Evolutionary conservation across 345 rosid genomes (phyloP).

Genomic region (Lumnitzera racemosa): DNA sequence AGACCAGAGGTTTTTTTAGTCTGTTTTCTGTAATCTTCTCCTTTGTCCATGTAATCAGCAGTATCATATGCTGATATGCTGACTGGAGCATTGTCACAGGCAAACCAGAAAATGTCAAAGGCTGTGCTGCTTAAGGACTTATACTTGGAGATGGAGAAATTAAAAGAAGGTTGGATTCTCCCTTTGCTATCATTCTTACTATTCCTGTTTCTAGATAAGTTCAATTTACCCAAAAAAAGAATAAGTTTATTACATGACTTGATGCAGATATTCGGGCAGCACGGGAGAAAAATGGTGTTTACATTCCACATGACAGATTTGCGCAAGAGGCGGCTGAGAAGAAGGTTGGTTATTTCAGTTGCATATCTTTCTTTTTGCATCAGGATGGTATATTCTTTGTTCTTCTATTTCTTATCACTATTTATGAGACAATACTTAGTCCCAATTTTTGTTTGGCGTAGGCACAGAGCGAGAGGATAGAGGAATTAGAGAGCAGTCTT

Average conservation of each 20-base stretch:
- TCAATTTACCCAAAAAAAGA: no score
- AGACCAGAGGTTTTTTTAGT: constrained; percentile 72
- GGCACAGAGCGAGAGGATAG: constrained; percentile 71
- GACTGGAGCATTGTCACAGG: constrained; percentile 35
- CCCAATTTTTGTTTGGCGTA: constrained; percentile 17
- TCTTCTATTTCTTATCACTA: not conserved
- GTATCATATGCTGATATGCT: no score
- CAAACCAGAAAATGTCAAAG: constrained; percentile 85
- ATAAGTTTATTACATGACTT: not conserved
- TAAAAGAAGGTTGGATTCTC: constrained; percentile 71
- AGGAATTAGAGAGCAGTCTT: constrained; percentile 68
- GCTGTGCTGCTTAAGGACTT: constrained; percentile 82
- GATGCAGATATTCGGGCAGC: constrained; percentile 87
- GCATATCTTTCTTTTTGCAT: not conserved
- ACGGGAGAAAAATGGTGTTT: constrained; percentile 87
- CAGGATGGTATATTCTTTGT: not conserved
- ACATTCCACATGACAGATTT: constrained; percentile 77
- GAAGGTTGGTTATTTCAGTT: constrained; percentile 41
- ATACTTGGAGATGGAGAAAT: constrained; percentile 76
- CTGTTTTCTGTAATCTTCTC: constrained; percentile 5
- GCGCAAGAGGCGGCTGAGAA: constrained; percentile 81
- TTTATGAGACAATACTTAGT: constrained; percentile 3
- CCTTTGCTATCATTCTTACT: constrained; percentile 1
- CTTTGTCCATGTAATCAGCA: not conserved
- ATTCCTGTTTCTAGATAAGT: not conserved